phyloP scores from a whole-genome alignment of 176 grass and related monocot genomes.

The Leersia perrieri region DNA sequence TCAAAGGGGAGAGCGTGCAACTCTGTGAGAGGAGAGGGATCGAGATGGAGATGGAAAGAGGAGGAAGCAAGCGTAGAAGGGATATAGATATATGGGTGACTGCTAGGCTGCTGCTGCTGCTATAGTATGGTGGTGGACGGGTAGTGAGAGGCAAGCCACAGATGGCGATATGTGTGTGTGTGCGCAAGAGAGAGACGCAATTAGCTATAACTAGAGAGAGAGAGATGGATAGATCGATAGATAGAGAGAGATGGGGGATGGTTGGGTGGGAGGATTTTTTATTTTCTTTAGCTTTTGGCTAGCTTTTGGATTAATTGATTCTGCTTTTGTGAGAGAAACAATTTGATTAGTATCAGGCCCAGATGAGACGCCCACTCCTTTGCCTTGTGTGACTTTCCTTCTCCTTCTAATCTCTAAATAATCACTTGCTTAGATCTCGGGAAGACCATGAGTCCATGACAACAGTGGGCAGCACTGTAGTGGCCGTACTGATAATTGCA shows the following conservation, averaged over 20 bases:
- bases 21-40: neutral
- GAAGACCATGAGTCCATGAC: neutral
- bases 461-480: neutral
- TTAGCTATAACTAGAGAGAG: constrained; percentile 29
- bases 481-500: neutral
- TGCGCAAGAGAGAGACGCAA: neutral
- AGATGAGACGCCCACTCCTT: constrained; percentile 35
- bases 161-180: neutral
- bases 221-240: constrained; percentile 19
- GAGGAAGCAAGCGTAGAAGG: constrained; percentile 16
- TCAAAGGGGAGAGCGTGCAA: neutral
- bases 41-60: constrained; percentile 23
- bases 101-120: constrained; percentile 7
- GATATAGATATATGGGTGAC: neutral
- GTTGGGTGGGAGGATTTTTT: constrained; percentile 33
- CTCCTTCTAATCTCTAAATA: constrained; percentile 18
- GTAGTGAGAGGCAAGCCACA: neutral
- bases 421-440: neutral
- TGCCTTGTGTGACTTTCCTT: neutral
- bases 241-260: constrained; percentile 23
- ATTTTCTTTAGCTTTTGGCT: constrained; percentile 15
- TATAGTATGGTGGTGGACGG: constrained; percentile 25
- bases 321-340: constrained; percentile 43
- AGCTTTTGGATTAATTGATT: constrained; percentile 33
- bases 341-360: constrained; percentile 40